phyloP scores from a whole-genome alignment of 768 basidiomycete species.

The Russula earlei region DNA sequence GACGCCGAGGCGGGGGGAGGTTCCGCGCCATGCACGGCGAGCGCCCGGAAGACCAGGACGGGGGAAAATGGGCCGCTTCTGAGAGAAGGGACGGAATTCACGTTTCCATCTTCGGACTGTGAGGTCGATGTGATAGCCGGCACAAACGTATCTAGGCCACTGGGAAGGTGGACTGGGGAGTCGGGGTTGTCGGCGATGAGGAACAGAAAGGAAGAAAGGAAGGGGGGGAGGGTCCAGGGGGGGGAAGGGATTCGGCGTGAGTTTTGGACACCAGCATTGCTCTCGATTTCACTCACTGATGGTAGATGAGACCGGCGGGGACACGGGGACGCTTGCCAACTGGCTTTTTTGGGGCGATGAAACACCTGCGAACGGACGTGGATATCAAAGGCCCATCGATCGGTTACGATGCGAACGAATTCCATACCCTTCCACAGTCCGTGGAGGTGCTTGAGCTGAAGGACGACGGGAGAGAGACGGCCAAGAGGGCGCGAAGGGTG shows the following conservation, averaged over 20 bases:
- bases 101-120: not conserved
- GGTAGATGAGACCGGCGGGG: not conserved
- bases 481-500: no score
- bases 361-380: not conserved
- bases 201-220: not conserved
- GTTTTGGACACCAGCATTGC: not conserved
- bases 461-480: no score
- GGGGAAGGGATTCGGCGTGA: not conserved
- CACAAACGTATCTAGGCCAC: not conserved
- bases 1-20: not conserved
- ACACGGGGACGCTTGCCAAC: not conserved
- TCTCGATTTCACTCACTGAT: not conserved
- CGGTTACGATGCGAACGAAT: not conserved
- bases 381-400: not conserved
- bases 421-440: conserved; percentile 6
- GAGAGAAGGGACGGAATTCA: no score
- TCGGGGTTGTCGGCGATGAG: not conserved
- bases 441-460: not conserved
- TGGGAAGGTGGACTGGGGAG: not conserved
- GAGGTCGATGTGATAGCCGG: not conserved
- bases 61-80: no score
- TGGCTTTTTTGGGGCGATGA: not conserved
- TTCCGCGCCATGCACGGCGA: no score
- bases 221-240: no score
- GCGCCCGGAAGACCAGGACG: no score